Base-by-base conservation (phyloP, 768 basidiomycete genomes). In the Tulasnella sp. region DNA sequence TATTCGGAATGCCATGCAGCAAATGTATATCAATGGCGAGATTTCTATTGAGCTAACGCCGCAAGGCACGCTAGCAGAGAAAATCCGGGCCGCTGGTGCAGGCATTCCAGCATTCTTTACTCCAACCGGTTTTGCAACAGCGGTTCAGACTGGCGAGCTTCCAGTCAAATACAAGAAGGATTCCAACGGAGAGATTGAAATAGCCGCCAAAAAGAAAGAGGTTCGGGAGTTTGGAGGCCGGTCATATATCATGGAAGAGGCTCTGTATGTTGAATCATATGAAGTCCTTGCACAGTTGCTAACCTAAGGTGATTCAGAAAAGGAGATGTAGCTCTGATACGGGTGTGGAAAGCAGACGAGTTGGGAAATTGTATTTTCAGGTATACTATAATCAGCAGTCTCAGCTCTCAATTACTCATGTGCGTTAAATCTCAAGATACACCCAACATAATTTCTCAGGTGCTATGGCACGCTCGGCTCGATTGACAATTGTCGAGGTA, bases 81-180 rank as follows among this genome's bases (percentile, higher is more conserved):
- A 89, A 53, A 71, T 91, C 54, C 81, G 89, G 31, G 84, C 90
- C 5, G 83, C 87, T 52, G 89, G 87, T 7, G 84, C 87, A 9
- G 90, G 90, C 45, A 88, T 90, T 54, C 89, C 90, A 15, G 88
- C 83, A n/a, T 90, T 95, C 70, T 92, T 72, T 66, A 93, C 87
- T 4, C 90, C 89, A 13, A 90, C 89, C 0, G 90, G 91, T 13
- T 85, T 86, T 6, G 75, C 75, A 19, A 91, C 88, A 16, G 85
- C 85, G 2, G 76, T 89, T 2, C 84, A 91, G 64, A 68, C 78
- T 41, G 88, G 88, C 1, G 64, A 73, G 3, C 86, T 91, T 59
- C 83, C 88, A 24, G 73, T 82, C 57, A 74, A 80, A 20, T 53
- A 53, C 51, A 75, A 20, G 84, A 83, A 16, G 85, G 86, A n/a